A percentile compares a stretch with the other conserved stretches of the same genome.
phyloP scores from a whole-genome alignment of 2,329 filamentous ascomycete species.

The Trichoderma semiorbis region DNA sequence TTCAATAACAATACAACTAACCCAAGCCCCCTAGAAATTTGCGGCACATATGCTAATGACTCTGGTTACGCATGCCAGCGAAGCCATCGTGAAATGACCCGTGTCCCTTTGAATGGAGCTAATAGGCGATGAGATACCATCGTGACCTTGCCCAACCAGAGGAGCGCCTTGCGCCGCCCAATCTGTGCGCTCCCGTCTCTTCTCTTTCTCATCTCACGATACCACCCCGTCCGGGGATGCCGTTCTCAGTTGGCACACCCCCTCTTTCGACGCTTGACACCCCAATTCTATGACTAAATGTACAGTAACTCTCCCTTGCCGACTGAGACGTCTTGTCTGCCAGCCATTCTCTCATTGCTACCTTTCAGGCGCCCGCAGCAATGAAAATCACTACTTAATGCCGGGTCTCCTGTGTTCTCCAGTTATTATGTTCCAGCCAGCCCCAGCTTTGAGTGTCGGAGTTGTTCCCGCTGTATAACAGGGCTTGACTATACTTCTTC shows the following conservation, averaged over 20 bases:
- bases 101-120: constrained; percentile 9
- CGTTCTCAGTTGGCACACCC: constrained; percentile 9
- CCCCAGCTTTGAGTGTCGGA: neutral
- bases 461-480: neutral
- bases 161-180: neutral
- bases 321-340: constrained; percentile 26
- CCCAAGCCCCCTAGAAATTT: neutral
- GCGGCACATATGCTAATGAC: constrained; percentile 17
- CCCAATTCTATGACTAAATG: constrained; percentile 23
- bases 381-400: constrained; percentile 18
- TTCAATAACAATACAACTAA: neutral
- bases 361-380: neutral
- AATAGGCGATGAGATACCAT: constrained; percentile 15
- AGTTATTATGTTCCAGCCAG: constrained; percentile 13
- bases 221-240: neutral
- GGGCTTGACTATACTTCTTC: neutral
- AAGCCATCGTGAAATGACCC: constrained; percentile 19
- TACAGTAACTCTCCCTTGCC: constrained; percentile 26
- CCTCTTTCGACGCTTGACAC: neutral
- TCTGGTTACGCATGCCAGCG: constrained; percentile 16
- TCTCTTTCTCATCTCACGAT: neutral
- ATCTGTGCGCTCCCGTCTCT: neutral
- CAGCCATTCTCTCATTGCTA: constrained; percentile 16
- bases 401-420: constrained; percentile 4
- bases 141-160: constrained; percentile 2